Conservation (phyloP, 2,329 filamentous ascomycete species). For the Parascedosporium putredinis region DNA sequence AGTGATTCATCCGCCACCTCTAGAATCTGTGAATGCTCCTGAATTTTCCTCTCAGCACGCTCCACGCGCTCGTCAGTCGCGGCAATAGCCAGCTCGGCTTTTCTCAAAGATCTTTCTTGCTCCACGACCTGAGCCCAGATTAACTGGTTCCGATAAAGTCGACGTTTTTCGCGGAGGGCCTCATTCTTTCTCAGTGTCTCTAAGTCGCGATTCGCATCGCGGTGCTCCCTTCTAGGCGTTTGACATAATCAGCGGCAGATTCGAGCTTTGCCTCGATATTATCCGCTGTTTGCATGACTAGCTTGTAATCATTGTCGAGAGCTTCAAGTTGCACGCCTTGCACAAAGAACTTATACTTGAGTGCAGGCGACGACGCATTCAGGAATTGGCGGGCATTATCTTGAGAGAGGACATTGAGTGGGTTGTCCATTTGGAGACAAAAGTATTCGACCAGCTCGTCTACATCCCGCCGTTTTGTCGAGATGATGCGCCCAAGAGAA, state of each 20-base stretch:
- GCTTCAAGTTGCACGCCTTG: conserved; percentile 90
- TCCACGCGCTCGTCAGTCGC: conserved; percentile 17
- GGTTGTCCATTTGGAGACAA: conserved; percentile 89
- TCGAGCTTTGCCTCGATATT: conserved; percentile 55
- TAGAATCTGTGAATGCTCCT: conserved; percentile 38
- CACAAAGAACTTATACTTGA: conserved; percentile 96
- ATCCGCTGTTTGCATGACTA: conserved; percentile 71
- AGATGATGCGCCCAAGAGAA: conserved; percentile 57
- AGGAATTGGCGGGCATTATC: conserved; percentile 92
- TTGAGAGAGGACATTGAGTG: conserved; percentile 89
- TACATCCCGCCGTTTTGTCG: conserved; percentile 74
- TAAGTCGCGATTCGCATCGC: conserved; percentile 54
- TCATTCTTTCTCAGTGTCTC: conserved; percentile 57
- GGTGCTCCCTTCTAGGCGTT: conserved; percentile 44
- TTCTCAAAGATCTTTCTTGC: conserved; percentile 48
- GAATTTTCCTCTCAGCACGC: conserved; percentile 18
- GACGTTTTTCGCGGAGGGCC: conserved; percentile 50
- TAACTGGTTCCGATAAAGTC: conserved; percentile 52
- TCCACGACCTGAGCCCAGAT: conserved; percentile 84
- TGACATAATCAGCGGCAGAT: conserved; percentile 52
- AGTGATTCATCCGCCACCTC: conserved; percentile 35
- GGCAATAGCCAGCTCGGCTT: conserved; percentile 19
- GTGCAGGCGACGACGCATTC: conserved; percentile 66
- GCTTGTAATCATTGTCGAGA: conserved; percentile 79
- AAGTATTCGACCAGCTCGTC: conserved; percentile 93